A percentile compares a stretch with the other conserved stretches of the same genome.
Conservation (phyloP, 1,284 basidiomycete species). For the Taiwanofungus camphoratus region DNA sequence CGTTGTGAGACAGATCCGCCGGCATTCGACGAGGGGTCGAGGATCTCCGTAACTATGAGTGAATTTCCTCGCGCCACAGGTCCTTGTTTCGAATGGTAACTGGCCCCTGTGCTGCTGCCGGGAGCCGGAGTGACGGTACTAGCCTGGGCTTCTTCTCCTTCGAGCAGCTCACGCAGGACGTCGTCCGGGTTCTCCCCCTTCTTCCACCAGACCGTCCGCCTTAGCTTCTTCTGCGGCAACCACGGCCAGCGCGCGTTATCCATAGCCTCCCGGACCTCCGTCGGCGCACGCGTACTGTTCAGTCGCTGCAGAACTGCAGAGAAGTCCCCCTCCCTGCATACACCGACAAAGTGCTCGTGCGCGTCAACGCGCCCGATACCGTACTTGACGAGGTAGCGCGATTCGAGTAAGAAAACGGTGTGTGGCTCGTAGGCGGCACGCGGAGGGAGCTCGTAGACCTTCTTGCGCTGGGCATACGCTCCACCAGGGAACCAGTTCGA, state of each 20-base stretch:
- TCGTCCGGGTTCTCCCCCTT: conserved; percentile 11
- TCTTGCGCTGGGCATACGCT: conserved; percentile 25
- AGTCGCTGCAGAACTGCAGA: conserved; percentile 25
- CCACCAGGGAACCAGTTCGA: conserved; percentile 35
- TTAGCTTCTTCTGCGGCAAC: conserved; percentile 11
- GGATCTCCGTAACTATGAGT: conserved; percentile 2
- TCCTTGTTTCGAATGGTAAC: not conserved
- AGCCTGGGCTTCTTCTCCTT: not conserved
- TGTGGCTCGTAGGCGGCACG: conserved; percentile 33
- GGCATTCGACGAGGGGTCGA: not conserved
- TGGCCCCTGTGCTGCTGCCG: too few relatives aligned
- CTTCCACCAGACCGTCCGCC: conserved; percentile 26
- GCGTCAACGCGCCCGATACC: conserved; percentile 30
- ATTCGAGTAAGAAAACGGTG: conserved; percentile 37
- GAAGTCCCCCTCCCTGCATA: conserved; percentile 32
- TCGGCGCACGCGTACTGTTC: conserved; percentile 24
- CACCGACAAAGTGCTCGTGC: conserved; percentile 31
- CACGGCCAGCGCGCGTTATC: conserved; percentile 38
- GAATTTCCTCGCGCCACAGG: not conserved
- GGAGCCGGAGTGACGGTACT: not conserved
- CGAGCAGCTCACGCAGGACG: not conserved
- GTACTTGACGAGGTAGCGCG: conserved; percentile 29
- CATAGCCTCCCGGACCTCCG: conserved; percentile 24
- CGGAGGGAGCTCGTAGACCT: conserved; percentile 29
- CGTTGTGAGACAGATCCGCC: not conserved